Percentiles rank a stretch among this genome's conserved stretches.
Conservation (phyloP, 2,329 filamentous ascomycete genomes). For the Aspergillus neoniger region DNA sequence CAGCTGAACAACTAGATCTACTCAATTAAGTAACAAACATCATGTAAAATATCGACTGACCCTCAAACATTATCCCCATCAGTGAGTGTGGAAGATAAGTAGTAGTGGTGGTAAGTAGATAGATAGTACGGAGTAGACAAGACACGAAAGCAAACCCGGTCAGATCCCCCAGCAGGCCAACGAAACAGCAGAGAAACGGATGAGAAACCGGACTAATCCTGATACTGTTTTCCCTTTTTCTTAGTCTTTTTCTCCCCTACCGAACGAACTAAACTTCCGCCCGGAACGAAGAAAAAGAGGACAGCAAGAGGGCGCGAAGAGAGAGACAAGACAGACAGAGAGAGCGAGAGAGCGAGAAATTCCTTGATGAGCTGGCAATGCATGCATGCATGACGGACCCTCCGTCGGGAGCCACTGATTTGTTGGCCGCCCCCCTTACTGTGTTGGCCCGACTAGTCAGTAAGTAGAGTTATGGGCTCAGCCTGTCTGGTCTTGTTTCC, state of each 20-base stretch:
- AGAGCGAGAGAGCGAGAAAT: neutral
- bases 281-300: neutral
- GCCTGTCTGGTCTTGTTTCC: no score
- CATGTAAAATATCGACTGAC: no score
- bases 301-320: neutral
- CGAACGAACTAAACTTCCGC: neutral
- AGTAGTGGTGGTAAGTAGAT: neutral
- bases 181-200: neutral
- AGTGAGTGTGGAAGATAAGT: neutral
- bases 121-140: neutral
- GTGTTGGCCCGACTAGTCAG: slow-evolving; percentile 5
- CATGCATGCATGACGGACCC: slow-evolving; percentile 36
- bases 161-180: neutral
- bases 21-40: no score
- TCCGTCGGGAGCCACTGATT: slow-evolving; percentile 25
- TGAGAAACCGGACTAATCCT: slow-evolving; percentile 1
- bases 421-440: slow-evolving; percentile 29
- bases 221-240: neutral
- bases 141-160: slow-evolving; percentile 1
- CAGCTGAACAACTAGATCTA: no score
- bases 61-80: no score
- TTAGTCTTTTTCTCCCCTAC: neutral
- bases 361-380: slow-evolving; percentile 31
- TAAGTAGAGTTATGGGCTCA: neutral
- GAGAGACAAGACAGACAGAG: neutral